phyloP scores from a whole-genome alignment of 2,329 filamentous ascomycete species.

The Penicillium sp. region DNA sequence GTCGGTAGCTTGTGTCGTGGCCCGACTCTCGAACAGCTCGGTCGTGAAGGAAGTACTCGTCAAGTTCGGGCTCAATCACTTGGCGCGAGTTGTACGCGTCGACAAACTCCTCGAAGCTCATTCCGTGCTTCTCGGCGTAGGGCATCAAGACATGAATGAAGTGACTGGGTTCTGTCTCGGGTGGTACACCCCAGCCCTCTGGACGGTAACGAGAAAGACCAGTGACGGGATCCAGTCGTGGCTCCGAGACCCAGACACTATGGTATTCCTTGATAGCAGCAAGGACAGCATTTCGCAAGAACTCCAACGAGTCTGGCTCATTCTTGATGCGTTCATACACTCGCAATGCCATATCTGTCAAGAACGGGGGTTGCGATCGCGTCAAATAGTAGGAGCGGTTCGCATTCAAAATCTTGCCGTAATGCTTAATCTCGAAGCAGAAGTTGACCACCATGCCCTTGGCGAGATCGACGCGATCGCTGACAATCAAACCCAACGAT shows the following conservation, averaged over 20 bases:
- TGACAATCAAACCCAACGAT: conserved; percentile 78
- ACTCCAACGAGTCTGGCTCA: conserved; percentile 71
- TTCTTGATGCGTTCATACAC: conserved; percentile 92
- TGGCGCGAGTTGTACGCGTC: conserved; percentile 74
- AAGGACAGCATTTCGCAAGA: conserved; percentile 70
- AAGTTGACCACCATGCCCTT: conserved; percentile 96
- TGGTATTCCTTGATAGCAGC: conserved; percentile 97
- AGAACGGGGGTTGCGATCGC: conserved; percentile 89
- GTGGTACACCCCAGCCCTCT: conserved; percentile 76
- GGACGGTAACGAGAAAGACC: conserved; percentile 81
- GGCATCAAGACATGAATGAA: conserved; percentile 78
- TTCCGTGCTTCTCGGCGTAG: conserved; percentile 74
- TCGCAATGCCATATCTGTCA: conserved; percentile 93
- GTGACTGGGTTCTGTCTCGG: conserved; percentile 82
- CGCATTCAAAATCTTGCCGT: conserved; percentile 96
- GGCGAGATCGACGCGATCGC: conserved; percentile 77
- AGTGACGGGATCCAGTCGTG: conserved; percentile 68
- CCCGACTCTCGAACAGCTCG: conserved; percentile 92
- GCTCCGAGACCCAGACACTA: conserved; percentile 75
- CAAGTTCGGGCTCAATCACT: conserved; percentile 77
- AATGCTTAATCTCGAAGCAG: conserved; percentile 96
- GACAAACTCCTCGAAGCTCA: conserved; percentile 81
- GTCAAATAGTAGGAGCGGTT: conserved; percentile 93
- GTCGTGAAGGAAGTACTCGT: conserved; percentile 94
- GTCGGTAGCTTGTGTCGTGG: conserved; percentile 90